phyloP scores from a whole-genome alignment of 2,329 filamentous ascomycete genomes.

The Dactylonectria macrodidyma region DNA sequence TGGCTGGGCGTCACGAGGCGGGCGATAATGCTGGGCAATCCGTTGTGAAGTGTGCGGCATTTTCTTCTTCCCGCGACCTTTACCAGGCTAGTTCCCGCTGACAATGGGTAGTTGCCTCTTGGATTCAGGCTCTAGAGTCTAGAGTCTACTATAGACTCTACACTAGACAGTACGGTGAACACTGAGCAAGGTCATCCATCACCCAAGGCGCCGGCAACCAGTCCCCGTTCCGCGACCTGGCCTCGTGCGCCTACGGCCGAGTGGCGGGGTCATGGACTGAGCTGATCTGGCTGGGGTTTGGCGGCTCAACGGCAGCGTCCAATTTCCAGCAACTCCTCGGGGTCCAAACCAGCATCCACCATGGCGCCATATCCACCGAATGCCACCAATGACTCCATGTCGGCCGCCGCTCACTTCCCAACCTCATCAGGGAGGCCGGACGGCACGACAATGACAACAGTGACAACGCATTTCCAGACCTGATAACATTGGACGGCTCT shows the following conservation, averaged over 20 bases:
- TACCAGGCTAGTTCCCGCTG: constrained; percentile 8
- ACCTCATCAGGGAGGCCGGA: neutral
- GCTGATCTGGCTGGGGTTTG: constrained; percentile 28
- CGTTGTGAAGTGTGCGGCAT: constrained; percentile 20
- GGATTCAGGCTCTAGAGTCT: neutral
- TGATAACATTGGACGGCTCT: neutral
- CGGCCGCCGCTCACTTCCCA: neutral
- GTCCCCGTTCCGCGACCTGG: constrained; percentile 17
- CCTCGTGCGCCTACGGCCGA: constrained; percentile 22
- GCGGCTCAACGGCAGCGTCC: constrained; percentile 24
- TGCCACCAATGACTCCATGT: constrained; percentile 1
- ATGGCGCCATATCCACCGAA: neutral
- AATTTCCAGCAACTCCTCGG: constrained; percentile 18
- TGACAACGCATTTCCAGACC: neutral
- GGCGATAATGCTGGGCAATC: constrained; percentile 2
- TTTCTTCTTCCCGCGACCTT: constrained; percentile 19
- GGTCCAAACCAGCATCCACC: constrained; percentile 5
- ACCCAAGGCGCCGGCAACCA: neutral
- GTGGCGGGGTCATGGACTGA: constrained; percentile 26
- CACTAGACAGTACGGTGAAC: too few species aligned
- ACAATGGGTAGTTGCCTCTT: neutral
- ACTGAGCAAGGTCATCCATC: constrained; percentile 14
- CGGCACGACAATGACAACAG: neutral
- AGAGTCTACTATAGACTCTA: too few species aligned
- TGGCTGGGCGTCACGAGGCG: constrained; percentile 19